Base-by-base conservation (phyloP, 2,329 filamentous ascomycete genomes). In the Kalaharituber pfeilii region DNA sequence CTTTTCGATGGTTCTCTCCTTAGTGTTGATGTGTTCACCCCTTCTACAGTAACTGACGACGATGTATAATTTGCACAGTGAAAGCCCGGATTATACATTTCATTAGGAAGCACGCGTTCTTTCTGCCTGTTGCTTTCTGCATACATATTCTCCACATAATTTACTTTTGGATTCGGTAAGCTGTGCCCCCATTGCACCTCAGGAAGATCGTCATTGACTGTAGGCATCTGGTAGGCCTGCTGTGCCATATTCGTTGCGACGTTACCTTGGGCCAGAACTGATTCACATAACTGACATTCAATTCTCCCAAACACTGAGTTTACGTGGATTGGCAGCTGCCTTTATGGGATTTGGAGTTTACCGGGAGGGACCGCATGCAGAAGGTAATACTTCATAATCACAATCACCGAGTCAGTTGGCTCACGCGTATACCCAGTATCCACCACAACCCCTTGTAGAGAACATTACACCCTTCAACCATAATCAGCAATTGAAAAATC, bases 321-420 rank as follows among this genome's bases (percentile, higher is more conserved):
- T 13, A 13, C 33, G 4, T 39, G 33, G 20, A 39, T 39, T 39
- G 33, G 33, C 20, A 2, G 4, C 20, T 8, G 8, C 20, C 20
- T 45, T 45, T 22, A 45, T 57, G 51, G 27, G 53, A 59, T 51
- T 57, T 57, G 54, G 45, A 49, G 45, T 53, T 55, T 36, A 53
- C 42, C 36, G 11, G 47, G 33, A 50, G 50, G 33, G 54, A 57
- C 39, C 50, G 52, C 49, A 22, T 49, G 36, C 50, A 39, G 44
- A 52, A 52, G 22, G 50, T 54, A 55, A 57, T 42, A 50, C 26
- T 49, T 30, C 50, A 51, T 42, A 44, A 57, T 50, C 54, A 53
- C 18, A 52, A 27, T 42, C 56, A 53, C 22, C 11, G 9, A 20
- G 15, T 20, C 22, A 8, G 9, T 47, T n/a, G n/a, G n/a, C 30